phyloP scores from a whole-genome alignment of 441 rosid species.

The Euphorbia corollata region DNA sequence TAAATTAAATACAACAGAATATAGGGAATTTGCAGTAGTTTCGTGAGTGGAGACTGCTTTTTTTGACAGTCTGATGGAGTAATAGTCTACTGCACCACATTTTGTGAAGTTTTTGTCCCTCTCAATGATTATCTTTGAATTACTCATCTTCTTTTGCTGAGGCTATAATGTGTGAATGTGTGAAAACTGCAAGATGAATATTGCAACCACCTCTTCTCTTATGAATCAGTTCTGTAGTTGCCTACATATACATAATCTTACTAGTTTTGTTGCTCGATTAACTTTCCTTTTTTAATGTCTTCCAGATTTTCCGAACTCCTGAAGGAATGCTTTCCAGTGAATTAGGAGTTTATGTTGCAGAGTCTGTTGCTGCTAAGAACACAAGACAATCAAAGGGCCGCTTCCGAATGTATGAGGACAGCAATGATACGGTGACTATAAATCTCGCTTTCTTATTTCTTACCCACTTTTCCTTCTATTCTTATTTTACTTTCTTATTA shows the following conservation, averaged over 20 bases:
- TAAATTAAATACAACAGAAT: neutral
- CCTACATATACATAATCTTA: too few relatives aligned
- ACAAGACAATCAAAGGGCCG: slow-evolving; percentile 62
- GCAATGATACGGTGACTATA: slow-evolving; percentile 44
- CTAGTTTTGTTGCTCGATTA: neutral
- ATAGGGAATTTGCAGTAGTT: neutral
- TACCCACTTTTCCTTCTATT: neutral
- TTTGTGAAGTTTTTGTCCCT: neutral
- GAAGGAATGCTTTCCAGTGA: slow-evolving; percentile 88
- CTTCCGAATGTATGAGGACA: slow-evolving; percentile 46
- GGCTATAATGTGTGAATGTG: neutral
- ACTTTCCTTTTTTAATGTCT: neutral
- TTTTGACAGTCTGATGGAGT: neutral
- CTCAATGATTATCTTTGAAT: neutral
- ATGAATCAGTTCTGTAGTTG: neutral
- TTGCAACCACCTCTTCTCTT: neutral
- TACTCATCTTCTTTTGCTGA: neutral
- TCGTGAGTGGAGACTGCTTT: neutral
- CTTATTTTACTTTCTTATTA: slow-evolving; percentile 16
- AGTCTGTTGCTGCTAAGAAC: slow-evolving; percentile 59
- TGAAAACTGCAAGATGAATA: neutral
- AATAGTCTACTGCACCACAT: neutral
- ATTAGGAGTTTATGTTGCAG: slow-evolving; percentile 88
- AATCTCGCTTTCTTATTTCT: slow-evolving; percentile 2
- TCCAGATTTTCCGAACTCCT: slow-evolving; percentile 76